Evolutionary conservation across 257 asterid species (phyloP).

Genomic region (Solanum piurae): DNA sequence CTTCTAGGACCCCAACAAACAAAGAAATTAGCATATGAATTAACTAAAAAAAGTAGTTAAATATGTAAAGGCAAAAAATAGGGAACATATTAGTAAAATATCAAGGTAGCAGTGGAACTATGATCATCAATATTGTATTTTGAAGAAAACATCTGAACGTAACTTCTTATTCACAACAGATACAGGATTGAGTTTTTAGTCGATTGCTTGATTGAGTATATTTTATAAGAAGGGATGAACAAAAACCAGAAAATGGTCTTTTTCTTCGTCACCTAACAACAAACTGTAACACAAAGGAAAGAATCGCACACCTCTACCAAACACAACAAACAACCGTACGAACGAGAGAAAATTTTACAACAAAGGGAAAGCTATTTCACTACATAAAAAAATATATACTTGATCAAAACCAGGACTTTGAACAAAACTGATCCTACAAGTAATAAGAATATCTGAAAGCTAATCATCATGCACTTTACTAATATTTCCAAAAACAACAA

Average conservation of each 20-base stretch:
- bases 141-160: neutral
- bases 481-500: neutral
- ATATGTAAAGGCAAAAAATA: neutral
- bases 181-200: neutral
- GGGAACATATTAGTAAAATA: neutral
- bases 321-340: neutral
- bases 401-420: neutral
- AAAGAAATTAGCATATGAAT: neutral
- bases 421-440: neutral
- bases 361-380: neutral
- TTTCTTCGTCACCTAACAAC: neutral
- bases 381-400: neutral
- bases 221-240: neutral
- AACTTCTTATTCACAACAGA: neutral
- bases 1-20: neutral
- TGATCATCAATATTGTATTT: neutral
- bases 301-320: constrained; percentile 11
- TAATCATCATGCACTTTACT: neutral
- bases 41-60: neutral
- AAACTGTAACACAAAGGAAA: neutral
- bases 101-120: neutral
- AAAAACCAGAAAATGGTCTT: neutral
- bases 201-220: neutral
- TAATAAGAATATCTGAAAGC: neutral
- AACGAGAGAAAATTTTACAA: neutral